A percentile compares a stretch with the other conserved stretches of the same genome.
phyloP scores from a whole-genome alignment of 1,284 basidiomycete species.

The Naganishia sp. region DNA sequence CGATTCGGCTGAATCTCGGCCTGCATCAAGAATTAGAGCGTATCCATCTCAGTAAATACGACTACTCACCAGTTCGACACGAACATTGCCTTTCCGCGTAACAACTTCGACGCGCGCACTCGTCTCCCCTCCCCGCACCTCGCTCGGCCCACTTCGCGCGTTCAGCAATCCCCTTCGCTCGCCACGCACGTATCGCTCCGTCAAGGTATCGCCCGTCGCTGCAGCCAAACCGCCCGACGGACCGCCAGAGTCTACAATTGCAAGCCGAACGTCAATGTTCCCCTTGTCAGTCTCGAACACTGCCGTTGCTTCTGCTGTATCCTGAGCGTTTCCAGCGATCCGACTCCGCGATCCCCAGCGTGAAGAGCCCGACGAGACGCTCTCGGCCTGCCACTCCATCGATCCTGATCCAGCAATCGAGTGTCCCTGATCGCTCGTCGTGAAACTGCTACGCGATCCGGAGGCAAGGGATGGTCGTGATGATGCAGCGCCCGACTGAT shows the following conservation, averaged over 20 bases:
- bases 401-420: neutral
- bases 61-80: conserved; percentile 31
- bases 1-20: conserved; percentile 24
- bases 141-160: neutral
- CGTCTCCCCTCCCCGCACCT: neutral
- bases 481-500: neutral
- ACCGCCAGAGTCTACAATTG: conserved; percentile 19
- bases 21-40: neutral
- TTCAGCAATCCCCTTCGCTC: conserved; percentile 4
- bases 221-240: neutral
- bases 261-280: conserved; percentile 30
- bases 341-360: conserved; percentile 20
- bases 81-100: conserved; percentile 28
- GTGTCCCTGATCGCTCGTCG: conserved; percentile 6
- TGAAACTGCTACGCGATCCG: conserved; percentile 14
- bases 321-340: neutral
- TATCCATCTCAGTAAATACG: neutral
- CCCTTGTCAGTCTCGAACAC: conserved; percentile 29
- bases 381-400: neutral
- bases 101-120: conserved; percentile 24
- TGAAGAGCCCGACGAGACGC: neutral
- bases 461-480: conserved; percentile 9
- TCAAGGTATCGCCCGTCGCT: conserved; percentile 16
- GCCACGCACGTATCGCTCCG: conserved; percentile 9
- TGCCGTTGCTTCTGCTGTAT: conserved; percentile 7